A percentile compares a stretch with the other conserved stretches of the same genome.
Evolutionary conservation across 2,329 filamentous ascomycete species (phyloP).

Genomic region (Chrysoporthe deuterocubensis): DNA sequence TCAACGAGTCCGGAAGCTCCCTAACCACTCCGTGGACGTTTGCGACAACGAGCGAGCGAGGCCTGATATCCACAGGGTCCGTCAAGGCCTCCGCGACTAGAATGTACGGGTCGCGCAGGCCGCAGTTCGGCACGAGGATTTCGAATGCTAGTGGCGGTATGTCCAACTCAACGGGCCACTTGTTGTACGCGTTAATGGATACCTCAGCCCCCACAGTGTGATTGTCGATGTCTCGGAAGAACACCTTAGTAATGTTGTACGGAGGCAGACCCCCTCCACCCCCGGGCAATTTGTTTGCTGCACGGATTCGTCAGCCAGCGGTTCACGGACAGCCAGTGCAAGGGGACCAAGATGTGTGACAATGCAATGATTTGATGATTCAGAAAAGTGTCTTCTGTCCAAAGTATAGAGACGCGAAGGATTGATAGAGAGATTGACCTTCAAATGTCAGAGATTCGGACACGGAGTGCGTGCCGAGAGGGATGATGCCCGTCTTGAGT

Average conservation of each 20-base stretch:
- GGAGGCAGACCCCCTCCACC: slow-evolving; percentile 69
- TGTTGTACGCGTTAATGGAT: slow-evolving; percentile 71
- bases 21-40: slow-evolving; percentile 74
- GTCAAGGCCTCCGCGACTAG: slow-evolving; percentile 78
- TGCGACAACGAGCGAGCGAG: slow-evolving; percentile 68
- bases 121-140: slow-evolving; percentile 83
- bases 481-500: slow-evolving; percentile 78
- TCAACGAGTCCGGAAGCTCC: slow-evolving; percentile 75
- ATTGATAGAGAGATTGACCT: slow-evolving; percentile 75
- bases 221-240: slow-evolving; percentile 73
- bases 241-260: slow-evolving; percentile 81
- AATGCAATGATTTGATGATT: slow-evolving; percentile 28
- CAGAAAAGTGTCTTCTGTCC: slow-evolving; percentile 57
- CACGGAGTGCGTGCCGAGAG: slow-evolving; percentile 76
- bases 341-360: slow-evolving; percentile 24
- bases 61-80: slow-evolving; percentile 66
- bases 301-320: slow-evolving; percentile 44
- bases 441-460: slow-evolving; percentile 77
- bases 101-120: slow-evolving; percentile 72
- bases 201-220: slow-evolving; percentile 81
- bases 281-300: slow-evolving; percentile 56
- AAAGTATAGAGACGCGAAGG: slow-evolving; percentile 64
- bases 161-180: slow-evolving; percentile 76
- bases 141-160: slow-evolving; percentile 84
- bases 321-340: slow-evolving; percentile 30